Evolutionary conservation across 768 basidiomycete genomes (phyloP), one percentile per base, ranked within the genome.

Genomic region (Daedalea quercina): DNA sequence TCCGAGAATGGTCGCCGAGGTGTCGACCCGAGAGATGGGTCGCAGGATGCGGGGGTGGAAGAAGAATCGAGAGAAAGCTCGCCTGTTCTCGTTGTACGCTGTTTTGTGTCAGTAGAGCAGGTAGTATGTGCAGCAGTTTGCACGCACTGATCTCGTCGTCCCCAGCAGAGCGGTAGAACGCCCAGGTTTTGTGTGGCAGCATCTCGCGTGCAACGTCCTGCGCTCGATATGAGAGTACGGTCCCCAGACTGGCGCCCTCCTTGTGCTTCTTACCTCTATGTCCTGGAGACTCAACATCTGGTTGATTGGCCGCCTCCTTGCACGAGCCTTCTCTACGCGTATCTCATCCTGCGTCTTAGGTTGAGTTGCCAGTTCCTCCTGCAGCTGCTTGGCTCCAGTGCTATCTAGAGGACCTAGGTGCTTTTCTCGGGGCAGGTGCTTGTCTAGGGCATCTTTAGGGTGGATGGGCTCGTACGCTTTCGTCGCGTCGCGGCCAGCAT

Each of bases 401-500:
- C 70, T 63, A 41, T 81, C 77, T 24, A 95, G 71, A 2, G 72
- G 62, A 1, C 92, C 92, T 9, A 94, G 73, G 65, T 87, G 84
- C 62, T 85, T 89, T 25, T 84, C 81, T 17, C 71, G 68, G 9
- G 84, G 78, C 20, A 92, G 74, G 64, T 85, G 77, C 68, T 80
- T 82, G 46, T 84, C 78, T 44, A 95, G 78, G 22, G 89, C 82
- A 58, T 88, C 85, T 23, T 85, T 80, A 1, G 93, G 84, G 68
- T 97, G 94, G 34, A 96, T 90, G 3, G 88, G 87, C 54, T 86
- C 78, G 63, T 85, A 90, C 4, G 72, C 85, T 9, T 68, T 68
- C 0, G 88, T 90, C 19, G 90, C 91, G 65, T 94, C 94, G 55
- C 76, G 78, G 11, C 94, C 94, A 9, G 82, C 93, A 60, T 91